A percentile compares a stretch with the other conserved stretches of the same genome.
phyloP scores from a whole-genome alignment of 192 early-diverging fungal genomes.

The Radiomyces spectabilis region DNA sequence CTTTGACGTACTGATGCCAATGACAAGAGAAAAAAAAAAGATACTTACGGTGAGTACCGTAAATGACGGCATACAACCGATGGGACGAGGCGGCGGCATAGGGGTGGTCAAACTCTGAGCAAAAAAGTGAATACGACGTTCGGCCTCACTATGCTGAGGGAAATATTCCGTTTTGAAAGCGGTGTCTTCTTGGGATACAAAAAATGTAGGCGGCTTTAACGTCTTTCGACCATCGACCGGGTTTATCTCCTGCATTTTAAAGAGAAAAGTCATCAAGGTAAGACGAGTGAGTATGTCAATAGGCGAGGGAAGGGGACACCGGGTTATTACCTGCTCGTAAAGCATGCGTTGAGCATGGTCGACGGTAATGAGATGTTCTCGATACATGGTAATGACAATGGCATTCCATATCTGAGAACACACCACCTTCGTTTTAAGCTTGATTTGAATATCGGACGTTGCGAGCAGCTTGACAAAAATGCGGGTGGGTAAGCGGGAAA shows the following conservation, averaged over 20 bases:
- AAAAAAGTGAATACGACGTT: slow-evolving; percentile 81
- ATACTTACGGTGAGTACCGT: slow-evolving; percentile 60
- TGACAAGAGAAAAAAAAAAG: background rate
- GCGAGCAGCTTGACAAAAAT: slow-evolving; percentile 72
- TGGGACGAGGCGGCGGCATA: slow-evolving; percentile 69
- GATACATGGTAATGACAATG: slow-evolving; percentile 77
- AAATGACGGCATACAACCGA: slow-evolving; percentile 81
- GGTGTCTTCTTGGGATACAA: slow-evolving; percentile 68
- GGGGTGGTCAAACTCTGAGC: slow-evolving; percentile 77
- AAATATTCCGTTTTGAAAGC: slow-evolving; percentile 67
- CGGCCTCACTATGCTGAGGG: slow-evolving; percentile 68
- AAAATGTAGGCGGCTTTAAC: slow-evolving; percentile 68
- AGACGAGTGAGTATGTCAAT: background rate
- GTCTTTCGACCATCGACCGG: slow-evolving; percentile 50
- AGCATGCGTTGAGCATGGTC: slow-evolving; percentile 69
- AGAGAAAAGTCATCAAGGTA: background rate
- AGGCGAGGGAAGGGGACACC: background rate
- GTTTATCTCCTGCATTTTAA: slow-evolving; percentile 22
- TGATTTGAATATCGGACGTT: slow-evolving; percentile 64
- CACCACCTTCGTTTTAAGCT: slow-evolving; percentile 71
- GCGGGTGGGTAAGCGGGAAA: slow-evolving; percentile 70
- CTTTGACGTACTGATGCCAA: no score
- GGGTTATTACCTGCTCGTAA: slow-evolving; percentile 56
- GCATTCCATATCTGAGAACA: slow-evolving; percentile 84
- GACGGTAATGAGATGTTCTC: slow-evolving; percentile 67